Base-by-base conservation (phyloP, 352 stramenopile genomes). In the Phytopythium sindhum region DNA sequence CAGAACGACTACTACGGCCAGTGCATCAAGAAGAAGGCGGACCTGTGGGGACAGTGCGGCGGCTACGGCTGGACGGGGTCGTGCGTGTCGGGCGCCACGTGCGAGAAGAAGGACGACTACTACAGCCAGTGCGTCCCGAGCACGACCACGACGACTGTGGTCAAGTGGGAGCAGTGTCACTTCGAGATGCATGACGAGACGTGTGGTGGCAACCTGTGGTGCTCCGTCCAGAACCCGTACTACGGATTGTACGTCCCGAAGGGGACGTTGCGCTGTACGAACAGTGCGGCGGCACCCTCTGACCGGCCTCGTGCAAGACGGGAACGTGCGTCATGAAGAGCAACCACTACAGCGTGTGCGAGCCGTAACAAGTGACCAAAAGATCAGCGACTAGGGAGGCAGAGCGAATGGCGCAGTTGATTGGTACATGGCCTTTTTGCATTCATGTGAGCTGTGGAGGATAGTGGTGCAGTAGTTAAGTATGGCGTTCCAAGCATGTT, bases 101-200 rank as follows among this genome's bases (percentile, higher is more conserved):
- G 70, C 45, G 41, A 65, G 33, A 39, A 54, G 33, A 68, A 71
- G 28, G 59, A 68, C 24, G 58, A 56, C 23, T 69, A 63, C 11
- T 77, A 77, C 64, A 72, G 67, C 24, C 70, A 74, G 48, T 77
- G 70, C 33, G 45, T 73, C 28, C 60, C 66, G 7, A 39, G 33
- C 33, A n/a, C 12, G 39, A n/a, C 35, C 9, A 52, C 17, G 48
- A 68, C 47, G 61, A 55, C 44, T 29, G 53, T 11, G 33, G 21
- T 31, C 48, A 31, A 68, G 42, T 72, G 70, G 70, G 59, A 57
- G 17, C 71, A 78, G 56, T 78, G 71, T 59, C 67, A 69, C 29
- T 70, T 62, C 26, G 33, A 62, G 28, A 60, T 57, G 29, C 63
- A 65, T n/a, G 55, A 65, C 21, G 60, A 64, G 11, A 41, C 42